Evolutionary conservation across 805 yeast species (phyloP), one percentile per base, ranked within the genome.

Genomic region (Zygosaccharomyces gambellarensis): DNA sequence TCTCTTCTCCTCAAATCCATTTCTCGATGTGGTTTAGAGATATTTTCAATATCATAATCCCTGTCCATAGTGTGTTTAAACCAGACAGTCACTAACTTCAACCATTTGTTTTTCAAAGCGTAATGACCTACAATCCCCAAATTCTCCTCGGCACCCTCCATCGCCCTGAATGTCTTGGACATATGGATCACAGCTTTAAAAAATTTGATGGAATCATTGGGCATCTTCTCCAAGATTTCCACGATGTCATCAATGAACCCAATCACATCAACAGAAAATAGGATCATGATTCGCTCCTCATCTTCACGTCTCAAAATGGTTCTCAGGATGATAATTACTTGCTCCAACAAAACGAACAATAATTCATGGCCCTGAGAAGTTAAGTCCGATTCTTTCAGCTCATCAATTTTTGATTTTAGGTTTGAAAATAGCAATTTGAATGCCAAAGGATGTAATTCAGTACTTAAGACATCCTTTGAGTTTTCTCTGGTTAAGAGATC

Each of bases 401-500:
- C 64, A 2, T 63, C 66, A 3, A 77, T 70, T 21, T 70, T 63
- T 2, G 62, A 59, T 43, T 65, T 71, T 36, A 84, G 59, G 48
- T 75, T 75, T 5, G 68, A 63, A 43, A 82, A 72, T 19, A 83
- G 69, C 51, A 73, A 58, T 46, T 73, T 75, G 60, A 77, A 76
- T 11, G 81, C 75, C 23, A 72, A 71, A 10, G 89, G 80, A 67
- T 85, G 83, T 41, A 83, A 65, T 49, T 85, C 90, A 28, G 76
- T 69, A 11, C 85, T 80, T 39, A 89, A 65, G 2, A 87, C 81
- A 54, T 87, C 95, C 52, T 83, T 80, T 2, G 87, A 78, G 38
- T 81, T 79, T 40, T 87, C 94, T 52, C 95, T 73, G 0, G 82
- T 74, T 4, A 79, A 75, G 49, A 78, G 68, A 59, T 74, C 79